These are phyloP conservation scores for Rhododendron henanense DNA, from an alignment of 148 eudicot genomes.

Conservation along the genomic window DNA sequence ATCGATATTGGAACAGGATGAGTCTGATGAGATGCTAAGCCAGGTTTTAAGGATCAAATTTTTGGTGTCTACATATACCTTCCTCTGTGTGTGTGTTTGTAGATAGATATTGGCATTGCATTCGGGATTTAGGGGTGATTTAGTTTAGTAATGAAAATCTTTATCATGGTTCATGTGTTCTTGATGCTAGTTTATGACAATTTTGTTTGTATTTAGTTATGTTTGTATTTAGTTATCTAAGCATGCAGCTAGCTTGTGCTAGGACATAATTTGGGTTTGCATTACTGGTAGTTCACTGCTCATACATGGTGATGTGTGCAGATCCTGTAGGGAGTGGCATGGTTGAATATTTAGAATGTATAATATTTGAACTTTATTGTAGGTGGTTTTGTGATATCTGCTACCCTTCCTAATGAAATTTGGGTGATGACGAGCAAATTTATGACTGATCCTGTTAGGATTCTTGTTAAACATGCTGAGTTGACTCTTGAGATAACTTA, in stretches of 20 bases:
- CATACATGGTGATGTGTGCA: background rate
- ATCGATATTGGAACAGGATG: slow-evolving; percentile 48
- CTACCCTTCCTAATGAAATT: slow-evolving; percentile 97
- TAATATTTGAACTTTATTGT: slow-evolving; percentile 9
- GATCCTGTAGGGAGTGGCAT: background rate
- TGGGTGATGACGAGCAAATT: slow-evolving; percentile 91
- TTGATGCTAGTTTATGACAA: background rate
- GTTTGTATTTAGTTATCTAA: background rate
- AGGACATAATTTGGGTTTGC: background rate
- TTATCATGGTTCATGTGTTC: background rate
- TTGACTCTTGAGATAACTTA: slow-evolving; percentile 82
- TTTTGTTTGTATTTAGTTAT: background rate
- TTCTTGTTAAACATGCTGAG: slow-evolving; percentile 97
- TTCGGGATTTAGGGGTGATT: background rate
- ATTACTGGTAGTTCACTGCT: background rate
- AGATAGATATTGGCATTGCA: background rate
- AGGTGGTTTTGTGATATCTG: slow-evolving; percentile 84
- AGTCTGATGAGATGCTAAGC: slow-evolving; percentile 98
- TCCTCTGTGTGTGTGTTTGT: slow-evolving; percentile 27
- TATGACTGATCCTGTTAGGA: slow-evolving; percentile 92
- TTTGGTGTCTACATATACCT: slow-evolving; percentile 94
- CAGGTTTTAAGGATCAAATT: slow-evolving; percentile 94
- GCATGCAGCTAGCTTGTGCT: background rate
- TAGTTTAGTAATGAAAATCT: background rate
- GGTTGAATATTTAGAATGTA: background rate